Base-by-base conservation (phyloP, 176 grass and related monocot species). In the Juncus inflexus region DNA sequence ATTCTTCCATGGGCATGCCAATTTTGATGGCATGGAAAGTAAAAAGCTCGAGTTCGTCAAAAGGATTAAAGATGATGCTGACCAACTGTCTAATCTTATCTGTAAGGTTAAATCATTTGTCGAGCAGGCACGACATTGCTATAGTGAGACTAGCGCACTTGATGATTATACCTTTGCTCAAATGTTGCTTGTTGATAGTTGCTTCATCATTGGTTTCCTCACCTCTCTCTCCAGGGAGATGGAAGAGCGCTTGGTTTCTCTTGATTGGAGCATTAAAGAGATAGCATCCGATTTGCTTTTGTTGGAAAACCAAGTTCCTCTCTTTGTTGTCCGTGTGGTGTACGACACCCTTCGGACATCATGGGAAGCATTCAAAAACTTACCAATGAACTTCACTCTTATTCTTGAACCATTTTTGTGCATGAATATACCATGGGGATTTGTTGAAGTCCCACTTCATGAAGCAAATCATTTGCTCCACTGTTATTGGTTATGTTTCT, bases 181-280 rank as follows among this genome's bases (percentile, higher is more conserved):
- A 36, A 73, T 61, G 53, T 15, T 73, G 52, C 4, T 73, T 40
- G 37, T 73, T 4, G 54, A 57, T n/a, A 58, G 69, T 55, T 73
- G 43, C 66, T 69, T 69, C 45, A 40, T 54, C 40, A 52, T 69
- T 43, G 12, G 12, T 13, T 50, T 69, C 6, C 3, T 69, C 13
- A 2, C 36, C 49, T 53, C 45, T 52, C 11, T 63, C 37, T 42
- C 0, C 40, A 0, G 0, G 0, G 0, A 1, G 9, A 6, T 38
- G 12, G 0, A 9, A 9, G 15, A 56, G 8, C 12, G 0, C 1
- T 6, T 39, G 12, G 4, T n/a, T 42, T 52, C 35, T 9, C n/a
- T 52, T 14, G 5, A 52, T 56, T 45, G 7, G 50, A n/a, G 13
- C 66, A 53, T 69, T 37, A 36, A 28, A 55, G 50, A 53, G 35